Conservation (phyloP, 2,329 filamentous ascomycete species). For the Alternaria sp. region DNA sequence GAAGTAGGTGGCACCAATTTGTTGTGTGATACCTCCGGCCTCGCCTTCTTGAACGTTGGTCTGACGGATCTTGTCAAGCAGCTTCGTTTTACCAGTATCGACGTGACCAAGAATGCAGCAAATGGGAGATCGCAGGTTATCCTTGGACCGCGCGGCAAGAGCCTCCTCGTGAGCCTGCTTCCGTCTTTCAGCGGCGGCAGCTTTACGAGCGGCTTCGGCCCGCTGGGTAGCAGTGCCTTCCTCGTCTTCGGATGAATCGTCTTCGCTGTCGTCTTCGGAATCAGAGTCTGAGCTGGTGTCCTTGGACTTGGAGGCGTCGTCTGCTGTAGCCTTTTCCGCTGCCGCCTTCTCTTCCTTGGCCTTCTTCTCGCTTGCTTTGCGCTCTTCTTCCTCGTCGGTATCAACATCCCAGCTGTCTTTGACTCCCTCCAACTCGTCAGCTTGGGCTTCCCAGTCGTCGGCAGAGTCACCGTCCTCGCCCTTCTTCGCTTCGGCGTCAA, state of each 20-base stretch:
- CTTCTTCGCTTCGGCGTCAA: conserved; percentile 66
- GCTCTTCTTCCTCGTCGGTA: conserved; percentile 71
- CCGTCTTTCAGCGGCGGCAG: conserved; percentile 84
- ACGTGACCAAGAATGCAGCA: conserved; percentile 99
- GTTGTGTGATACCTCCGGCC: conserved; percentile 98
- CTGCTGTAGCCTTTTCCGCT: conserved; percentile 39
- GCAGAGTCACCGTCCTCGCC: conserved; percentile 68
- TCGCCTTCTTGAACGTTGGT: conserved; percentile 99
- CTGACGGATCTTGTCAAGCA: conserved; percentile 97
- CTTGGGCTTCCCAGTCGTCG: conserved; percentile 87
- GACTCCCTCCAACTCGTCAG: conserved; percentile 74
- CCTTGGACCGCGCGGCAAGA: conserved; percentile 86
- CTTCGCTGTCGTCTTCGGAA: conserved; percentile 55
- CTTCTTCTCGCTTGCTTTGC: conserved; percentile 41
- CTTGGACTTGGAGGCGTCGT: conserved; percentile 25
- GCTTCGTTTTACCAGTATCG: conserved; percentile 99
- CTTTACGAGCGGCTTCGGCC: conserved; percentile 79
- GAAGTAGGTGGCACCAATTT: conserved; percentile 99
- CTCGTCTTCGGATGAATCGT: conserved; percentile 73
- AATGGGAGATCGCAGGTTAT: conserved; percentile 95
- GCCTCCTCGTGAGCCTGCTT: conserved; percentile 92
- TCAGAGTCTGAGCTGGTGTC: conserved; percentile 47
- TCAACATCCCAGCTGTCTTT: conserved; percentile 97
- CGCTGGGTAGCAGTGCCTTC: conserved; percentile 74
- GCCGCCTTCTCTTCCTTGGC: conserved; percentile 31